Evolutionary conservation across 2,329 filamentous ascomycete genomes (phyloP), one percentile per base, ranked within the genome.

Genomic region (Colletotrichum sp.): DNA sequence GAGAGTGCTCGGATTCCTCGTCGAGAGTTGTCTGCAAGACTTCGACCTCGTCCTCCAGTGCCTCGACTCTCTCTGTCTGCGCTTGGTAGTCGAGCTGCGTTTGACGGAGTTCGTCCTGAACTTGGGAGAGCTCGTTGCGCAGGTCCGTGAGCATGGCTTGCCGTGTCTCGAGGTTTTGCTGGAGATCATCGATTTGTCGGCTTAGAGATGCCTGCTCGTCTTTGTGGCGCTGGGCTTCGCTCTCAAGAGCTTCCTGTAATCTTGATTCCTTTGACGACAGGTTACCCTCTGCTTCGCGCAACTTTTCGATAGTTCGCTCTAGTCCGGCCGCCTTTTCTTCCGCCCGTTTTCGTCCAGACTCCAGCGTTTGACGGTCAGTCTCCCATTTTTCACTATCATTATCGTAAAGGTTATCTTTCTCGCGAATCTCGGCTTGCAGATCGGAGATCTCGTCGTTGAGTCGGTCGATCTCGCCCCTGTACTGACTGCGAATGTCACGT

Each of bases 41-140:
- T 69, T 95, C 92, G n/a, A 95, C 88, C 81, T 96, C 94, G 78
- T 96, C 94, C 81, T 96, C 93, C 24, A 96, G 83, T 9, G 89
- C 89, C 73, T 94, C 91, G 3, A 93, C 87, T 82, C 92, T 95
- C 78, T 94, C 93, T 65, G 88, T 87, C 75, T 95, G 88, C 1
- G 88, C 82, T 78, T 92, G 90, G 81, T 92, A 89, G 78, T 93
- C 92, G 26, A 93, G 88, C 78, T 93, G 91, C 30, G 91, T 90
- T 66, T 93, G 87, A n/a, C 94, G 91, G 10, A 96, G 88, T 72
- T 95, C 92, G 78, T 96, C 94, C 70, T 91, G 91, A 10, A 93
- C 89, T 9, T 87, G 85, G 3, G 93, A 91, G 5, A 96, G 85
- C 79, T 96, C 94, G 68, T 88, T 89, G 68, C 93, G 91, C 30